phyloP scores from a whole-genome alignment of 331 rosid genomes.

The Quercus phellos region DNA sequence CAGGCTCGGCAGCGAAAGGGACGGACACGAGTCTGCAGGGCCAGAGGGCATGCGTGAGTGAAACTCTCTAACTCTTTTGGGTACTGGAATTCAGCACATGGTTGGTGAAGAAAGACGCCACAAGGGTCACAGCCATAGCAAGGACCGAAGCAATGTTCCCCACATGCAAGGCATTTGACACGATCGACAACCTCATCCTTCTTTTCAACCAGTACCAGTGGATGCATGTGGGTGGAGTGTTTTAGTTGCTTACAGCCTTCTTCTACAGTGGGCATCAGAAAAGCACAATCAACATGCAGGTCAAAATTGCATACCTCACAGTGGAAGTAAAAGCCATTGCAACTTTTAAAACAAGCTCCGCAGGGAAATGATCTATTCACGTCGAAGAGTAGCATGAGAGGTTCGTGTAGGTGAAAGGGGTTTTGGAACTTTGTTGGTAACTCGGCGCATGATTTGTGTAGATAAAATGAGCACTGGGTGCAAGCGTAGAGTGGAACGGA shows the following conservation, averaged over 20 bases:
- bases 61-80: neutral
- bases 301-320: neutral
- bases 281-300: neutral
- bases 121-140: neutral
- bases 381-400: neutral
- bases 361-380: neutral
- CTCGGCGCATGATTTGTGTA: neutral
- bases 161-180: neutral
- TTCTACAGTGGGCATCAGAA: neutral
- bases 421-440: neutral
- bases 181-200: neutral
- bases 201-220: neutral
- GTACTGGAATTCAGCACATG: neutral
- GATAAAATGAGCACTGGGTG: neutral
- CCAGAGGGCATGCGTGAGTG: constrained; percentile 5
- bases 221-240: neutral
- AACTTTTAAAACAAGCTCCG: neutral
- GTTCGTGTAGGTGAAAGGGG: neutral
- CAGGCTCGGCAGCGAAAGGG: neutral
- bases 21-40: neutral
- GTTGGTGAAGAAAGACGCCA: neutral
- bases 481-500: neutral
- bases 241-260: neutral
- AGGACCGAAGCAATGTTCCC: neutral
- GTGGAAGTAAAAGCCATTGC: neutral